These are phyloP conservation scores for Termitomyces sp. DNA, from an alignment of 768 basidiomycete genomes.

Conservation along the genomic window DNA sequence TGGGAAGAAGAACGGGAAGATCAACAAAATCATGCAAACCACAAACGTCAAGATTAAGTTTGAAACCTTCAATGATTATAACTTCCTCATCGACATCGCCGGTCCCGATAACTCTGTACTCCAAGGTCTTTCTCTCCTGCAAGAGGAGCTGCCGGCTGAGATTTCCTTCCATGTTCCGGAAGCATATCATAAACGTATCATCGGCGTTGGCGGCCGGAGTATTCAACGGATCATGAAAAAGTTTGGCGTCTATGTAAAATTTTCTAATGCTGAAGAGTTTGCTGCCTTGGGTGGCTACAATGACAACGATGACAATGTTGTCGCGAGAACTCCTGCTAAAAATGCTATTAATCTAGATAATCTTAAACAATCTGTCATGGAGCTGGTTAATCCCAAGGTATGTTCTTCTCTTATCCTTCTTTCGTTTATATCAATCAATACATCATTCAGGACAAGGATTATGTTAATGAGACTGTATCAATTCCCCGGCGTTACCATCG, in stretches of 20 bases:
- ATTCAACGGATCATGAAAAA: slow-evolving; percentile 99
- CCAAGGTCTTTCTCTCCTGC: slow-evolving; percentile 82
- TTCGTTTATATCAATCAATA: not conserved
- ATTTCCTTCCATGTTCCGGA: slow-evolving; percentile 99
- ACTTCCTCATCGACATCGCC: slow-evolving; percentile 89
- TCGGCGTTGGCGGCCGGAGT: slow-evolving; percentile 95
- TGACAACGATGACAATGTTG: slow-evolving; percentile 97
- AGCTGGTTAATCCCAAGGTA: slow-evolving; percentile 94
- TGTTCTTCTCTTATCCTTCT: slow-evolving; percentile 11
- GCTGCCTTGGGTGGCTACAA: slow-evolving; percentile 90
- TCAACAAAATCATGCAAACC: slow-evolving; percentile 99
- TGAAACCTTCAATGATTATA: slow-evolving; percentile 95
- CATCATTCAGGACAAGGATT: slow-evolving; percentile 83
- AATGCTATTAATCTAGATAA: slow-evolving; percentile 94
- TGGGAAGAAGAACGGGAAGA: slow-evolving; percentile 99
- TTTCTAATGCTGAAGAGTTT: slow-evolving; percentile 96
- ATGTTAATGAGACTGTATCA: slow-evolving; percentile 86
- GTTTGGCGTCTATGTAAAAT: slow-evolving; percentile 99
- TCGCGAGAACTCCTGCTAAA: slow-evolving; percentile 97
- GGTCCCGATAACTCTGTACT: slow-evolving; percentile 82
- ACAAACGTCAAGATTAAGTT: slow-evolving; percentile 98
- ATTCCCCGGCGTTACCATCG: slow-evolving; percentile 96
- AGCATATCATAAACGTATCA: slow-evolving; percentile 97
- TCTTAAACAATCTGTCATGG: slow-evolving; percentile 95
- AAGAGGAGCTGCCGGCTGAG: slow-evolving; percentile 97